Evolutionary conservation across 1,139 yeast genomes (phyloP).

Genomic region (Sugiyamaella sp.): DNA sequence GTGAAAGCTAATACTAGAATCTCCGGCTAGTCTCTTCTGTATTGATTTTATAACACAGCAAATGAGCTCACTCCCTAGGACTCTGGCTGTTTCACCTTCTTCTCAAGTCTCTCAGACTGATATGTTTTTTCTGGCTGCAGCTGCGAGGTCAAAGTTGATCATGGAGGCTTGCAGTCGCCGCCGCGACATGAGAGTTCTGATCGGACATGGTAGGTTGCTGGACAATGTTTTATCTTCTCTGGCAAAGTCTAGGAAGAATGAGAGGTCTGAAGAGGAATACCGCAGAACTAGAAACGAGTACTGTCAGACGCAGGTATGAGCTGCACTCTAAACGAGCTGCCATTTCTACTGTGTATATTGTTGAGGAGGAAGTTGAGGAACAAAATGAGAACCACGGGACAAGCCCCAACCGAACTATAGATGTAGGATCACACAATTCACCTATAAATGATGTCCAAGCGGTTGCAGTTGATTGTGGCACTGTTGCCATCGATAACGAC

Average conservation of each 20-base stretch:
- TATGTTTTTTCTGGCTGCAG: conserved; percentile 66
- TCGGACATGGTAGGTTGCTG: conserved; percentile 73
- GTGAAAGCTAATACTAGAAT: too few relatives aligned
- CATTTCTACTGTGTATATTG: background rate
- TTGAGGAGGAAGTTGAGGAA: background rate
- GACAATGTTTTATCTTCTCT: conserved; percentile 62
- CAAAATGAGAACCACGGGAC: too few relatives aligned
- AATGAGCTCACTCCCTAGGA: background rate
- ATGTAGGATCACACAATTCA: too few relatives aligned
- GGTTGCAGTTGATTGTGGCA: too few relatives aligned
- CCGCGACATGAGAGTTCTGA: conserved; percentile 61
- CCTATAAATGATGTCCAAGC: too few relatives aligned
- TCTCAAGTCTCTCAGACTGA: conserved; percentile 41
- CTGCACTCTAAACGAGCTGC: background rate
- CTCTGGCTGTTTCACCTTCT: background rate
- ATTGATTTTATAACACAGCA: background rate
- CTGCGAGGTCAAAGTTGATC: conserved; percentile 67
- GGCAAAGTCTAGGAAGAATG: conserved; percentile 14
- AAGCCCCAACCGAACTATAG: too few relatives aligned
- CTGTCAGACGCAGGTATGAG: background rate
- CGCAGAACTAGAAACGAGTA: too few relatives aligned
- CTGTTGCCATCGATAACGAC: too few relatives aligned
- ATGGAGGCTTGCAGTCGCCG: conserved; percentile 64
- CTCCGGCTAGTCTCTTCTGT: too few relatives aligned
- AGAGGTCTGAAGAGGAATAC: too few relatives aligned